A percentile compares a stretch with the other conserved stretches of the same genome.
These are phyloP conservation scores for Zasmidium cellare DNA, from an alignment of 2,329 filamentous ascomycete species.

Conservation along the genomic window DNA sequence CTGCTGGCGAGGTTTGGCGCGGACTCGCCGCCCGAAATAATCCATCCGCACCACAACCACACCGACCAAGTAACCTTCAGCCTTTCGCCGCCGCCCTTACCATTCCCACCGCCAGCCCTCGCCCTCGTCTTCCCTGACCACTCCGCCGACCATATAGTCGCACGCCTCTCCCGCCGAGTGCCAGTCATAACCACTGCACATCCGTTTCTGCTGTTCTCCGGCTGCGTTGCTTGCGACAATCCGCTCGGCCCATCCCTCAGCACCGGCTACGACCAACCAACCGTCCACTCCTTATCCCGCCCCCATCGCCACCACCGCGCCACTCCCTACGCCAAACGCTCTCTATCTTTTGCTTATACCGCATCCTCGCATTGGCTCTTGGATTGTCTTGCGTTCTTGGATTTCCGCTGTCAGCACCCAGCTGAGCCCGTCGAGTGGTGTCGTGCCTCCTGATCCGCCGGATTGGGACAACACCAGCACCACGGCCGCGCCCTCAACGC, in stretches of 20 bases:
- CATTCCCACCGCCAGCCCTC: background rate
- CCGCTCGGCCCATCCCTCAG: background rate
- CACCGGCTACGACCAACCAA: too few relatives aligned
- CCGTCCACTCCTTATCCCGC: background rate
- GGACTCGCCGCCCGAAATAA: too few relatives aligned
- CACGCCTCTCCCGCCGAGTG: background rate
- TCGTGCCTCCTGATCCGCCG: background rate
- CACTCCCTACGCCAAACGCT: slow-evolving; percentile 2
- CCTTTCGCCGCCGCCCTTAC: slow-evolving; percentile 1
- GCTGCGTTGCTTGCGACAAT: background rate
- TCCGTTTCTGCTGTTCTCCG: background rate
- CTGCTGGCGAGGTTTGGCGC: too few relatives aligned
- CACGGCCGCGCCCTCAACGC: background rate
- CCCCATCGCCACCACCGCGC: slow-evolving; percentile 2
- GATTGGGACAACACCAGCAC: slow-evolving; percentile 1
- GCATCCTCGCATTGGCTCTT: background rate
- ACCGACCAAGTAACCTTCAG: background rate
- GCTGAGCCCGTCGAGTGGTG: background rate
- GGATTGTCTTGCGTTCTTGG: background rate
- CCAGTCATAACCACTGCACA: too few relatives aligned
- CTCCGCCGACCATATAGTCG: background rate
- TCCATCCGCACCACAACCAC: too few relatives aligned
- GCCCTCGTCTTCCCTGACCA: too few relatives aligned
- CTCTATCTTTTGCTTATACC: background rate
- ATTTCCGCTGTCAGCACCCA: background rate